Evolutionary conservation across 371 early-diverging fungal species (phyloP), one percentile per base, ranked within the genome.

Genomic region (Capniomyces stellatus): DNA sequence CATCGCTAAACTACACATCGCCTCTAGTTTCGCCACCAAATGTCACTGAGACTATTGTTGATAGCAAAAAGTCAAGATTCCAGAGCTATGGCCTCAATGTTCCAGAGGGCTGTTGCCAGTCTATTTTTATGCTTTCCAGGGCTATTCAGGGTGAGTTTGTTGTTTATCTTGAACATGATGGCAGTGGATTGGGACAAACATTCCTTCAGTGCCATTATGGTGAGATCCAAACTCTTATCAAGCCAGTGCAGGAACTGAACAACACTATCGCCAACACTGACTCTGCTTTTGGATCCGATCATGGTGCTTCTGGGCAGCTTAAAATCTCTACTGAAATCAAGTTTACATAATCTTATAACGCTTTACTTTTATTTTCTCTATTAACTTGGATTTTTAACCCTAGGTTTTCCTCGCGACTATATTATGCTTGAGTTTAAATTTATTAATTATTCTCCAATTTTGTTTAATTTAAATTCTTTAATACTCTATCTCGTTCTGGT

Each of bases 131-230:
- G 8, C n/a, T 49, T 27, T 49, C 49, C 23, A 49, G 30, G 28
- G 25, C 30, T 4, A 24, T n/a, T 3, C 29, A 49, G 8, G 18
- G 25, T 3, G 3, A 25, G n/a, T 49, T 25, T 27, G n/a, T 29
- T 29, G 49, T 49, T 2, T 49, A 49, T n/a, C 29, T 27, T 8
- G 49, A 49, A 49, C 19, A 49, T 25, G 28, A 25, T 27, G 28
- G 28, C 3, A 24, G n/a, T 24, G 49, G 49, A 49, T 49, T 49
- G 3, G 49, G 49, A 3, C 10, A 49, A 27, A n/a, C 30, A 6
- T 13, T 24, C 13, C 30, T 49, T n/a, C 49, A 49, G 28, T 49
- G 49, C 28, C 49, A 49, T 27, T 49, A 49, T 28, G 49, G 49
- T 25, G 19, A 49, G n/a, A 3, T 25, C 3, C 18, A 24, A 2